Conservation (phyloP, 1,284 basidiomycete species). For the Cryptococcus sp. region DNA sequence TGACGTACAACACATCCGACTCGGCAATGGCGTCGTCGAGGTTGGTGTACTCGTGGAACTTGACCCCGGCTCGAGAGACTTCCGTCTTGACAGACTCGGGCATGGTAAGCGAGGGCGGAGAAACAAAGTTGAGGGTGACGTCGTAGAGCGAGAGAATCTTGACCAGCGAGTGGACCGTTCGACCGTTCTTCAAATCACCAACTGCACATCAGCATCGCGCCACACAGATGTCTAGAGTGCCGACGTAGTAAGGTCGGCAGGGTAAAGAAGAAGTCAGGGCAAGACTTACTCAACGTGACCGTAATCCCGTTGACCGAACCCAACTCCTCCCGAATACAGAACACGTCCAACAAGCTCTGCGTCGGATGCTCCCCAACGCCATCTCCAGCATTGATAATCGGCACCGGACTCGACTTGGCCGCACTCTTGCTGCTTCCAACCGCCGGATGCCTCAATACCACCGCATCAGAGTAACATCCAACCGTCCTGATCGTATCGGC, state of each 20-base stretch:
- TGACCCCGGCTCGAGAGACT: slow-evolving; percentile 74
- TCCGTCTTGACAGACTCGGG: slow-evolving; percentile 77
- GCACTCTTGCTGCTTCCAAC: slow-evolving; percentile 85
- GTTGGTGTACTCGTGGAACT: slow-evolving; percentile 72
- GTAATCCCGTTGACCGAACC: slow-evolving; percentile 96
- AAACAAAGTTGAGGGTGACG: slow-evolving; percentile 92
- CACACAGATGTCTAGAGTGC: not conserved
- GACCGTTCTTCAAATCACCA: slow-evolving; percentile 96
- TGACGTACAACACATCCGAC: slow-evolving; percentile 97
- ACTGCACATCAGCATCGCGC: slow-evolving; percentile 47
- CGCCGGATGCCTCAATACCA: slow-evolving; percentile 90
- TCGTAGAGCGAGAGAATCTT: slow-evolving; percentile 84
- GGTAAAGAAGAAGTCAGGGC: too few relatives aligned
- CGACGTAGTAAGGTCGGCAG: too few relatives aligned
- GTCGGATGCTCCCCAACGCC: slow-evolving; percentile 97
- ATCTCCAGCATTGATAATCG: slow-evolving; percentile 94
- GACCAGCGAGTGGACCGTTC: slow-evolving; percentile 95
- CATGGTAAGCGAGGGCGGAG: slow-evolving; percentile 86
- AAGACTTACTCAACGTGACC: slow-evolving; percentile 63
- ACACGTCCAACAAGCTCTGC: slow-evolving; percentile 90
- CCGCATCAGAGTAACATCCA: slow-evolving; percentile 91
- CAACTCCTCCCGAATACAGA: slow-evolving; percentile 95
- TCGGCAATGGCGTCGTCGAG: slow-evolving; percentile 85
- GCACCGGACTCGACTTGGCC: slow-evolving; percentile 91
- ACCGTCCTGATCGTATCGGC: slow-evolving; percentile 92